phyloP scores from a whole-genome alignment of 2,329 filamentous ascomycete genomes.

The Penicillium sumatraense region DNA sequence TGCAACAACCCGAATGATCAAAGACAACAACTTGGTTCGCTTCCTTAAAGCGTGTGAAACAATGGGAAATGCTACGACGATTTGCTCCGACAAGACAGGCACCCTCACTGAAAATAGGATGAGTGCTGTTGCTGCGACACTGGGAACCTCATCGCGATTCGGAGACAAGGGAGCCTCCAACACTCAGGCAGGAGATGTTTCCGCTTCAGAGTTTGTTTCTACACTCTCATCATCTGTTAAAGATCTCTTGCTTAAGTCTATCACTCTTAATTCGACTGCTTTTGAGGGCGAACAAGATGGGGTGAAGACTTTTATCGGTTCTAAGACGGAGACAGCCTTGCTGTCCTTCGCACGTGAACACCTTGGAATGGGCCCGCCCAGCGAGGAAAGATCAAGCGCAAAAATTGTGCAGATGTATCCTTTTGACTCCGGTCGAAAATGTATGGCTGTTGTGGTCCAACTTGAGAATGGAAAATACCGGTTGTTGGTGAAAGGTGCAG shows the following conservation, averaged over 20 bases:
- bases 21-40: constrained; percentile 66
- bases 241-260: constrained; percentile 64
- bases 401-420: constrained; percentile 58
- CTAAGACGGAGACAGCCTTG: constrained; percentile 77
- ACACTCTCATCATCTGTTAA: constrained; percentile 59
- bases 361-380: constrained; percentile 66
- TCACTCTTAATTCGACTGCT: constrained; percentile 70
- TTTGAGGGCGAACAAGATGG: constrained; percentile 70
- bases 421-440: constrained; percentile 70
- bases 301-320: constrained; percentile 67
- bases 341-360: constrained; percentile 70
- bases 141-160: constrained; percentile 54
- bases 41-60: constrained; percentile 64
- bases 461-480: constrained; percentile 60
- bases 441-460: constrained; percentile 69
- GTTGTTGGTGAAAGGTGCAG: constrained; percentile 59
- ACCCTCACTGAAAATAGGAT: constrained; percentile 69
- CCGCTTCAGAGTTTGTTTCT: constrained; percentile 59
- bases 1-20: constrained; percentile 66
- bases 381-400: constrained; percentile 65
- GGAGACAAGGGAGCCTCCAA: constrained; percentile 44
- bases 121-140: constrained; percentile 62
- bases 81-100: constrained; percentile 70
- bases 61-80: constrained; percentile 67
- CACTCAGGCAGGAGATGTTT: constrained; percentile 51